Conservation (phyloP, 1,284 basidiomycete genomes). For the Pterula multifida region DNA sequence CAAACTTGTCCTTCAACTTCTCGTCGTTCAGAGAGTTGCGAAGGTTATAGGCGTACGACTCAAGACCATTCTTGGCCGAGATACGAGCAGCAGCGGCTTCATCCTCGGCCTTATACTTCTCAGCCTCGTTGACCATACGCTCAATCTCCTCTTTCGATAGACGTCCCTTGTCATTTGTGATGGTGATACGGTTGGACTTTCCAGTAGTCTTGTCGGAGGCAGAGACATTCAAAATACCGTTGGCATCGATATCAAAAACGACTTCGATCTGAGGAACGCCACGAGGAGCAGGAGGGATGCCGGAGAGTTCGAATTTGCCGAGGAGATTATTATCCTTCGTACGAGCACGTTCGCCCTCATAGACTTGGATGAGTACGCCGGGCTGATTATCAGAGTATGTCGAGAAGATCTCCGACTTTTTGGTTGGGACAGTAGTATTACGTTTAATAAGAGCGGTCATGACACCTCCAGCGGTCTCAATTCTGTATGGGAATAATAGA, state of each 20-base stretch:
- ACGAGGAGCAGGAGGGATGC: slow-evolving; percentile 95
- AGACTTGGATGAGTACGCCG: slow-evolving; percentile 97
- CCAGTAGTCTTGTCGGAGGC: slow-evolving; percentile 97
- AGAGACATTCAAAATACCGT: slow-evolving; percentile 95
- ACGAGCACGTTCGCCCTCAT: slow-evolving; percentile 97
- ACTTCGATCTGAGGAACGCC: slow-evolving; percentile 98
- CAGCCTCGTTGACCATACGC: slow-evolving; percentile 89
- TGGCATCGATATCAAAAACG: slow-evolving; percentile 98
- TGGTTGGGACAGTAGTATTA: slow-evolving; percentile 98
- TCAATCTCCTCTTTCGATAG: slow-evolving; percentile 98
- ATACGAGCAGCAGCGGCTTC: slow-evolving; percentile 78
- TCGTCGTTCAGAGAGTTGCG: slow-evolving; percentile 83
- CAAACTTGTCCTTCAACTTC: slow-evolving; percentile 84
- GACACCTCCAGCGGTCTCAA: slow-evolving; percentile 98
- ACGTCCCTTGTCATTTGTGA: slow-evolving; percentile 98
- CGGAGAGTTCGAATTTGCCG: slow-evolving; percentile 97
- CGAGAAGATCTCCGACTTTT: slow-evolving; percentile 98
- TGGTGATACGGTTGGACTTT: slow-evolving; percentile 92
- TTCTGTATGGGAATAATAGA: slow-evolving; percentile 29
- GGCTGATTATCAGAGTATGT: slow-evolving; percentile 99
- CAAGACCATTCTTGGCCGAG: slow-evolving; percentile 77
- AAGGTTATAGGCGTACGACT: slow-evolving; percentile 95
- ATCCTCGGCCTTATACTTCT: slow-evolving; percentile 88
- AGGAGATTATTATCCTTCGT: slow-evolving; percentile 99
- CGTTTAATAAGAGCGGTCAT: slow-evolving; percentile 97